Percentiles rank a stretch among this genome's conserved stretches.
Evolutionary conservation across 371 early-diverging fungal species (phyloP).

Genomic region (Choanephora cucurbitarum): DNA sequence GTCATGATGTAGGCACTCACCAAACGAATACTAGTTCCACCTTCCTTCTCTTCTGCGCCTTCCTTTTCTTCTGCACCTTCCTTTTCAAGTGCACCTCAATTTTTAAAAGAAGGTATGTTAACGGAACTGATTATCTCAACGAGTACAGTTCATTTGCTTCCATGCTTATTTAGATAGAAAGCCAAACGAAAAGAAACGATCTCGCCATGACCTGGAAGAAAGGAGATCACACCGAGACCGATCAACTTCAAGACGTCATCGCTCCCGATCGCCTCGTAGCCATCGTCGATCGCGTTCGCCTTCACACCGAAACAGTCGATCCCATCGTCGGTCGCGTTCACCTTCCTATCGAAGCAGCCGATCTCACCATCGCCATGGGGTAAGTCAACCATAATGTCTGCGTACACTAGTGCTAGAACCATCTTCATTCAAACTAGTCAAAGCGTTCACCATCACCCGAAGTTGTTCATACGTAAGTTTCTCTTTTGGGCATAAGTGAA

Average conservation of each 20-base stretch:
- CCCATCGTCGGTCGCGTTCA: constrained; percentile 10
- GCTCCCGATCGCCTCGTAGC: constrained; percentile 6
- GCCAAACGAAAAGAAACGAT: neutral
- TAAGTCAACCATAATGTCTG: no score
- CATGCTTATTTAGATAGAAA: neutral
- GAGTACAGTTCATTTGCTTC: no score
- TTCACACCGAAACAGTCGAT: neutral
- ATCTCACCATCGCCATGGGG: neutral
- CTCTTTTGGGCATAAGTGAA: no score
- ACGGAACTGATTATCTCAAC: no score
- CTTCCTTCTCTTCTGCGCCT: constrained; percentile 34
- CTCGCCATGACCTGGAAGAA: neutral
- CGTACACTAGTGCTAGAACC: no score
- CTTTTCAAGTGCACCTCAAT: constrained; percentile 41
- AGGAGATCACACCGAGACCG: neutral
- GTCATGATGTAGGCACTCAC: neutral
- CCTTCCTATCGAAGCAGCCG: constrained; percentile 7
- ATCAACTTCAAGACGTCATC: neutral
- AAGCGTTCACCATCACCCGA: constrained; percentile 22
- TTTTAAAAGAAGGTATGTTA: constrained; percentile 25
- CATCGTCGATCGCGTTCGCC: constrained; percentile 2
- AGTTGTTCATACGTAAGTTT: constrained; percentile 16
- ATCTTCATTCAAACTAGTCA: no score
- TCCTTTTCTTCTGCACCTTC: constrained; percentile 18
- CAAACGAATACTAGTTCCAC: constrained; percentile 17